Evolutionary conservation across 495 filamentous ascomycete genomes (phyloP), one percentile per base, ranked within the genome.

Genomic region (Tuber borchii): DNA sequence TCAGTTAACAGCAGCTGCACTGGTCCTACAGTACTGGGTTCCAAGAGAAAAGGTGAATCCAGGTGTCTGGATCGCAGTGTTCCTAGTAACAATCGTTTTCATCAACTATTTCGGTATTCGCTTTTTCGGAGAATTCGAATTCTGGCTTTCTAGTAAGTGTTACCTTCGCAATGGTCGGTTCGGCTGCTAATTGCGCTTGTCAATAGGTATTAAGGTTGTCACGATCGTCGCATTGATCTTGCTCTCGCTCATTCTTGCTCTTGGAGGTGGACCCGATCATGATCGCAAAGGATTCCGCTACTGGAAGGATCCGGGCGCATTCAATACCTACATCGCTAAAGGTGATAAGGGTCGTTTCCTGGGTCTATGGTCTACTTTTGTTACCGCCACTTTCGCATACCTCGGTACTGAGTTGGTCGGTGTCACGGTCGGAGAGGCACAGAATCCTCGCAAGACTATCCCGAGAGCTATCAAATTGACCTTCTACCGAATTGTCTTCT

Each of bases 341-440:
- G 87, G 87, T 17, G 77, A 80, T 44, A 80, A 84, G 17, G 88
- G 87, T 1, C 83, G 88, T 43, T 94, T 95, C 85, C 85, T 92
- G 51, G 91, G 87, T 12, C 90, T 95, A 84, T 96, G 93, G 92
- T 88, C 90, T 10, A 90, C 90, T 22, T 87, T 95, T 79, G 90
- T 93, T 73, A 90, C 89, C 43, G 92, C 93, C 9, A 92, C 90
- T 8, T 96, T 96, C 77, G 92, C 93, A 44, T 95, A 93, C 81
- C 87, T 93, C 45, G 92, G 93, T 71, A 95, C 93, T 2, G 94
- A 97, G 84, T 86, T 95, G 61, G 90, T 97, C 73, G 93, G 90
- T 77, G 86, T 95, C 20, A 91, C 93, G 0, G 93, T 91, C 19
- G 91, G 92, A 75, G 93, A 97, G 84, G 90, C 93, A 75, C 88